These are phyloP conservation scores for Eucalyptus globulus DNA, from an alignment of 345 rosid species.

Conservation along the genomic window DNA sequence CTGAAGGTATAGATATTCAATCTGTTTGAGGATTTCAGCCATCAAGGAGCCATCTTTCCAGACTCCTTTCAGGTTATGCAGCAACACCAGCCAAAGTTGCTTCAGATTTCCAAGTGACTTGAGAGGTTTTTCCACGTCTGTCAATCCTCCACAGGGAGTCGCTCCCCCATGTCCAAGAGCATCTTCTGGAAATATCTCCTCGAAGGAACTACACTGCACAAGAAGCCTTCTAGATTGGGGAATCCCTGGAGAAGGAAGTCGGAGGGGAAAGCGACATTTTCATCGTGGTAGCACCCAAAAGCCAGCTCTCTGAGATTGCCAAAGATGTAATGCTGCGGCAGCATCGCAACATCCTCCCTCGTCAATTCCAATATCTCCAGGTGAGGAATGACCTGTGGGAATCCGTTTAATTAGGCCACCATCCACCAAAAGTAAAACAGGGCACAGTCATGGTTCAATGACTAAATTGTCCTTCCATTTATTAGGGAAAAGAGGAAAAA, in stretches of 20 bases:
- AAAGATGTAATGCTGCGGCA: not conserved
- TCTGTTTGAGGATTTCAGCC: no score
- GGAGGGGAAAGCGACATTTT: not conserved
- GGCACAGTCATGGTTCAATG: not conserved
- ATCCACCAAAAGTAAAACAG: not conserved
- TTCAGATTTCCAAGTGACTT: no score
- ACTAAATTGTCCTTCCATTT: not conserved
- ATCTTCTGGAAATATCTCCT: not conserved
- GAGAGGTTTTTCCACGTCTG: accelerated
- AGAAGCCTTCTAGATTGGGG: accelerated
- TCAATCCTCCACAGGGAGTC: no score
- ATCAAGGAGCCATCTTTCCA: no score
- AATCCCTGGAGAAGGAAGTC: not conserved
- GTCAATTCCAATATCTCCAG: accelerated
- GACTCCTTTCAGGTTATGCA: accelerated
- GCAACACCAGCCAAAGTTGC: accelerated
- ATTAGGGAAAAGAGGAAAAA: no score
- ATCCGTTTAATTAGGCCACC: not conserved
- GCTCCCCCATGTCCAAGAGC: not conserved
- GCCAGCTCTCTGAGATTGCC: accelerated
- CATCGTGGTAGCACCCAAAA: not conserved
- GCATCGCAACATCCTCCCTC: not conserved
- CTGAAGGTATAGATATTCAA: accelerated
- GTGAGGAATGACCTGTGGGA: not conserved
- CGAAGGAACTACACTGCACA: accelerated